Base-by-base conservation (phyloP, 352 stramenopile species). In the Pseudoperonospora humuli region DNA sequence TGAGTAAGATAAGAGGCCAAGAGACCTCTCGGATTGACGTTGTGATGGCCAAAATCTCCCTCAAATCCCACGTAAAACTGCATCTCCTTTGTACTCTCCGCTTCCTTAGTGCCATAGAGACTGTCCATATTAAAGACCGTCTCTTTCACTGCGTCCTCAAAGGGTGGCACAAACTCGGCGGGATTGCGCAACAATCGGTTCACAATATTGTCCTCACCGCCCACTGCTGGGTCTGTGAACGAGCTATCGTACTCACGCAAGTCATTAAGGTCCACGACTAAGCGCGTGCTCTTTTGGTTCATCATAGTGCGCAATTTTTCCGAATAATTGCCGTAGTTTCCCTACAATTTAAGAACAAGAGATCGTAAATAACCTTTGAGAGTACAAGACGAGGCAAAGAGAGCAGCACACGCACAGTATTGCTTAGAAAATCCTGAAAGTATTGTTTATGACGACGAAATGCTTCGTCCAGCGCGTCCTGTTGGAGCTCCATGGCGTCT, bases 1-100 rank as follows among this genome's bases (percentile, higher is more conserved):
- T 96, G 82, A 7, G 88, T 90, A 7, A 99, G 63, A 25, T 92
- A 93, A 5, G 66, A 79, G 7, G 91, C 91, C 6, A 91, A 75
- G 19, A 99, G 71, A 0, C 84, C 81, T 26, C 96, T 82, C n/a
- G 96, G 96, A 51, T 83, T 96, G 11, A 98, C 81, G 31, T 97
- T 86, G 51, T 93, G 69, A 40, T 86, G 70, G 8, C 90, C 92
- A 39, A 99, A 97, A 43, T 94, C 83, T 20, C 96, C 96, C 21
- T 90, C 77, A 32, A 97, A 95, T 21, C 83, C 91, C 6, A 97
- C 80, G 50, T 95, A 71, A 47, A 95, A 85, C 45, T 83, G 63
- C 65, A 86, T 75, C 39, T 84, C 75, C 53, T 86, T 84, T 38
- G 51, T 76, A 21, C 50, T 52, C 23, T 84, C 72, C 2, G 65